phyloP scores from a whole-genome alignment of 129 eudicot genomes.

The Pulicaria dysenterica region DNA sequence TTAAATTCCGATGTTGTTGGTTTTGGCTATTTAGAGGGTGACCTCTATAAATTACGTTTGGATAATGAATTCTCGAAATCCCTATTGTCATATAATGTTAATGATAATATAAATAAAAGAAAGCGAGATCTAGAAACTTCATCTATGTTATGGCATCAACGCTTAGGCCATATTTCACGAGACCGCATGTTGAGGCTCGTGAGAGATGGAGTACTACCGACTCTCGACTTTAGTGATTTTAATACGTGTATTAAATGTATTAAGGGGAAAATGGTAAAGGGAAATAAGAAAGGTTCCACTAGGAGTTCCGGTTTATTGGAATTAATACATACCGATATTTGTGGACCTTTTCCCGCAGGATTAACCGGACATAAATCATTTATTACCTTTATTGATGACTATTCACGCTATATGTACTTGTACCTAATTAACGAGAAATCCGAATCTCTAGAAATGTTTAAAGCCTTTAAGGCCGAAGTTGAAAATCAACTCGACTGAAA shows the following conservation, averaged over 20 bases:
- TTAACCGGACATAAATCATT: background rate
- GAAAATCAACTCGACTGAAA: background rate
- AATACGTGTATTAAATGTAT: background rate
- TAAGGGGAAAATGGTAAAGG: background rate
- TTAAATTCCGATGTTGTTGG: background rate
- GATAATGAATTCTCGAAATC: background rate
- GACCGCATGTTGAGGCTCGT: background rate
- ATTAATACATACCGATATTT: background rate
- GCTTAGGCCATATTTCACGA: conserved; percentile 8
- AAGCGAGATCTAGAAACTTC: background rate
- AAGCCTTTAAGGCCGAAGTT: background rate
- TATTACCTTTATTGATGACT: background rate
- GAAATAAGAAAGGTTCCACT: background rate
- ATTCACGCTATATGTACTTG: background rate
- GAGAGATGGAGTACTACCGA: background rate
- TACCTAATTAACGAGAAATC: background rate
- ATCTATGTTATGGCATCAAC: background rate
- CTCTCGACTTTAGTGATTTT: background rate
- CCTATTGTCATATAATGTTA: background rate
- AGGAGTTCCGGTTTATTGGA: background rate
- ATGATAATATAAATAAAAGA: background rate
- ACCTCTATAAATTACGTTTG: background rate
- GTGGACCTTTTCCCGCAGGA: background rate
- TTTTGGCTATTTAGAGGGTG: background rate
- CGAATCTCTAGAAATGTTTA: background rate